Evolutionary conservation across 116 monocot genomes (phyloP).

Genomic region (Iris pallida): DNA sequence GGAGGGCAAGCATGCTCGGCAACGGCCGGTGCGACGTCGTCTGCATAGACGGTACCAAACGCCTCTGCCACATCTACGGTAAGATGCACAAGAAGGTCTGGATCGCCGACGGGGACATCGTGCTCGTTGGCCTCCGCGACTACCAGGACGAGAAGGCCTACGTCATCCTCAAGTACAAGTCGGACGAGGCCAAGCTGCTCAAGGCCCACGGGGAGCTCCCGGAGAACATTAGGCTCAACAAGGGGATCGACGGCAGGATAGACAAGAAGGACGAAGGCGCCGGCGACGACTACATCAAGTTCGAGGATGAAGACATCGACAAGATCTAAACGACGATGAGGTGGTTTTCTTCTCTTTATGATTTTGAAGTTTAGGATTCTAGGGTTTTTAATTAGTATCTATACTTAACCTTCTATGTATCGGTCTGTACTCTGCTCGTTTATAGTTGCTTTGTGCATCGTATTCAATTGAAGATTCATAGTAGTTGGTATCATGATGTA

Average conservation of each 20-base stretch:
- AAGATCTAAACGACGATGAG: too few species aligned
- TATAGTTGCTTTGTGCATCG: too few species aligned
- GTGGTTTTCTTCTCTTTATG: too few species aligned
- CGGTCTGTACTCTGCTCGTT: too few species aligned
- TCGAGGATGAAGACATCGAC: conserved; percentile 68
- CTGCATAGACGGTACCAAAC: conserved; percentile 62
- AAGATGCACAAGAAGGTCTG: conserved; percentile 73
- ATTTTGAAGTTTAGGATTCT: too few species aligned
- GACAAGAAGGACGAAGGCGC: conserved; percentile 48
- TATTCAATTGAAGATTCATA: too few species aligned
- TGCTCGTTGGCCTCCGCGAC: conserved; percentile 58
- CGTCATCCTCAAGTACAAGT: conserved; percentile 63
- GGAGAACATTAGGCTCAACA: conserved; percentile 48
- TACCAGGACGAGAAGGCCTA: conserved; percentile 70
- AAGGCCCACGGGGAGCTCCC: conserved; percentile 56
- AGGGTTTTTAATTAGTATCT: too few species aligned
- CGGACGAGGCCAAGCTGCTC: conserved; percentile 52
- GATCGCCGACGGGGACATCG: conserved; percentile 23
- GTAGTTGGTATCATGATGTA: too few species aligned
- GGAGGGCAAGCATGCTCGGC: conserved; percentile 60
- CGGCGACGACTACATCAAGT: conserved; percentile 49
- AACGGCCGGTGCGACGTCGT: conserved; percentile 53
- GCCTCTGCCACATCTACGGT: conserved; percentile 54
- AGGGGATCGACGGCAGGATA: conserved; percentile 38
- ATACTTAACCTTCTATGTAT: too few species aligned